Percentiles rank a stretch among this genome's conserved stretches.
Evolutionary conservation across 148 eudicot species (phyloP).

Genomic region (Dianthus caryophyllus): DNA sequence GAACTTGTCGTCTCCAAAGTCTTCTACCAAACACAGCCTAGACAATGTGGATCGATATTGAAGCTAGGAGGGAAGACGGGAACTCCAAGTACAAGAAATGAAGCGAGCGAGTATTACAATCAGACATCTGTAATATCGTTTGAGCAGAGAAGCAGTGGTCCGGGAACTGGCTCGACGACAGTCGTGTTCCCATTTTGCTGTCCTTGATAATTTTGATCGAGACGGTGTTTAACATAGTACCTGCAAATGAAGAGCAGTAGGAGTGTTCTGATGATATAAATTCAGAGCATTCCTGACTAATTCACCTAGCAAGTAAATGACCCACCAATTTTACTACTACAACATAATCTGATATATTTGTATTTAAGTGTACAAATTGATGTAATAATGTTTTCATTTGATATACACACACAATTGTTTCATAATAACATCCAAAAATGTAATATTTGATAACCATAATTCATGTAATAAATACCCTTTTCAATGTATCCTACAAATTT

Average conservation of each 20-base stretch:
- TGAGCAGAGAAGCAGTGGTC: conserved; percentile 24
- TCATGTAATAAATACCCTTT: conserved; percentile 10
- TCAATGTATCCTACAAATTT: no score
- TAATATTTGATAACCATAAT: conserved; percentile 13
- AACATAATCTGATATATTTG: conserved; percentile 9
- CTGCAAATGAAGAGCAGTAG: not conserved
- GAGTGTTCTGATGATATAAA: not conserved
- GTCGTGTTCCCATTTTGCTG: conserved; percentile 38
- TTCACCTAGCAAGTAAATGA: conserved; percentile 5
- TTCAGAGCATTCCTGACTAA: conserved; percentile 3
- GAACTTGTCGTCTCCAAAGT: conserved; percentile 55
- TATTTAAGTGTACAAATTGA: conserved; percentile 21
- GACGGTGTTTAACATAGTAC: conserved; percentile 3
- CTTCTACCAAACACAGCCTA: conserved; percentile 54
- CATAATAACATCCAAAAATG: conserved; percentile 16
- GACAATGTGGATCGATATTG: conserved; percentile 42
- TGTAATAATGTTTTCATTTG: conserved; percentile 15
- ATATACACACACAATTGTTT: conserved; percentile 11
- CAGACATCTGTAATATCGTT: conserved; percentile 30
- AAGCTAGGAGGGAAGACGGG: conserved; percentile 21
- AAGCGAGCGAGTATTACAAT: conserved; percentile 13
- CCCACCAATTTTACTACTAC: conserved; percentile 12
- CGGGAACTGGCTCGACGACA: conserved; percentile 21
- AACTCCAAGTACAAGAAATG: conserved; percentile 19
- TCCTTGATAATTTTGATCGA: conserved; percentile 18